Percentiles rank a stretch among this genome's conserved stretches.
Evolutionary conservation across 129 eudicot species (phyloP).

Genomic region (Pulicaria dysenterica): DNA sequence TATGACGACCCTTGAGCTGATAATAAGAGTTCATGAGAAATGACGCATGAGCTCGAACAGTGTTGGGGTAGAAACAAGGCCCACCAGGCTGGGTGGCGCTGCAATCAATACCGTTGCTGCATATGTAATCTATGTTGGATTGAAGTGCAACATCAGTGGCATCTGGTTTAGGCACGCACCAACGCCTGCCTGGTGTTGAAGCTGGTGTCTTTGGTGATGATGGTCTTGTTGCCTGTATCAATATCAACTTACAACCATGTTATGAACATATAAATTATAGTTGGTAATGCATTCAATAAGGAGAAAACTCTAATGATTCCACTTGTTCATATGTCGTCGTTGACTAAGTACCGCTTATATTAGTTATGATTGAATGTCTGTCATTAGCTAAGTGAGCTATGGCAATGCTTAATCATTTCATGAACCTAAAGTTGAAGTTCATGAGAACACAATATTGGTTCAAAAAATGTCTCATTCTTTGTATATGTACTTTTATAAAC

Average conservation of each 20-base stretch:
- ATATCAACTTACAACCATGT: too few species aligned
- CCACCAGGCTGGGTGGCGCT: conserved; percentile 58
- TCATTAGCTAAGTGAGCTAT: too few species aligned
- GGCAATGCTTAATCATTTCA: too few species aligned
- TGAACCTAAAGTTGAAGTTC: too few species aligned
- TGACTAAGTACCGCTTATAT: too few species aligned
- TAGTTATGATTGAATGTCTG: too few species aligned
- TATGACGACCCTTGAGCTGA: conserved; percentile 49
- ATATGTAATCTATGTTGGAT: conserved; percentile 57
- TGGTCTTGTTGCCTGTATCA: conserved; percentile 21
- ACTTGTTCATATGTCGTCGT: too few species aligned
- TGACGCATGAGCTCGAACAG: conserved; percentile 59
- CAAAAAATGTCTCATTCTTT: too few species aligned
- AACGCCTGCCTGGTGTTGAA: conserved; percentile 29
- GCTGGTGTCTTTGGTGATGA: conserved; percentile 15
- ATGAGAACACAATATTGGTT: too few species aligned
- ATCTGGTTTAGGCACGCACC: conserved; percentile 57
- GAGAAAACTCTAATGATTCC: too few species aligned
- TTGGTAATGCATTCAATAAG: not conserved
- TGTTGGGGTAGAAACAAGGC: conserved; percentile 57
- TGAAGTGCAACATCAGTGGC: conserved; percentile 51
- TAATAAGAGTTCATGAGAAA: conserved; percentile 66
- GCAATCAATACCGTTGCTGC: conserved; percentile 59
- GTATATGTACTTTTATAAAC: too few species aligned
- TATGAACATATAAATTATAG: not conserved